Conservation (phyloP, 441 rosid species). For the Viola pubescens region DNA sequence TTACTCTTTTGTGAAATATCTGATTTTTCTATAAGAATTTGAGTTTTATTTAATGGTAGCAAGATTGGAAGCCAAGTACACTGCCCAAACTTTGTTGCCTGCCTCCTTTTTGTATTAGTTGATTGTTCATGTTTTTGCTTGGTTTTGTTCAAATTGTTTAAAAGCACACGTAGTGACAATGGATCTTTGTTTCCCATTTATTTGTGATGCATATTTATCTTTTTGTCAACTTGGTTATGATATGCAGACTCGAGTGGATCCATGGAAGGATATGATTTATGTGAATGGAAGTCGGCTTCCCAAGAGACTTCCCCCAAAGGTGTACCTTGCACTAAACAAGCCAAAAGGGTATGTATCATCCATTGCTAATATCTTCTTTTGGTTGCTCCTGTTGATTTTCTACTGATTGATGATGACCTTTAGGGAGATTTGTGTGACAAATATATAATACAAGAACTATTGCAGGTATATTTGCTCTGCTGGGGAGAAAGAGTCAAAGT, state of each 20-base stretch:
- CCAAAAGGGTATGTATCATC: constrained; percentile 78
- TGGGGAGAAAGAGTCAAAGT: constrained; percentile 69
- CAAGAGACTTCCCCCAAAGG: constrained; percentile 77
- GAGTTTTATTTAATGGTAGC: no score
- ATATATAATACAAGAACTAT: constrained; percentile 12
- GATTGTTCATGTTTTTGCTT: not conserved
- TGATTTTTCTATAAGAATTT: no score
- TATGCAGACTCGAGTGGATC: constrained; percentile 82
- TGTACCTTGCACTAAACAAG: constrained; percentile 81
- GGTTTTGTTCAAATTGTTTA: no score
- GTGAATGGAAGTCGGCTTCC: constrained; percentile 88
- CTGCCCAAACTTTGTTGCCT: no score
- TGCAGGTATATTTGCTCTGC: constrained; percentile 87
- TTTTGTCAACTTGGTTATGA: constrained; percentile 4
- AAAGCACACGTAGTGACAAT: no score
- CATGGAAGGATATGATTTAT: constrained; percentile 61
- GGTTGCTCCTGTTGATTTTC: not conserved
- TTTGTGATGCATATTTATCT: not conserved
- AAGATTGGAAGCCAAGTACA: no score
- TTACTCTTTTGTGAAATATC: no score
- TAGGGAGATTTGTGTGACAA: not conserved
- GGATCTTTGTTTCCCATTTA: no score
- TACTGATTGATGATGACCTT: not conserved
- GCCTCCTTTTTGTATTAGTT: not conserved
- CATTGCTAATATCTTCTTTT: not conserved